Evolutionary conservation across 176 grass and related monocot genomes (phyloP), one percentile per base, ranked within the genome.

Genomic region (Aegilops bicornis): DNA sequence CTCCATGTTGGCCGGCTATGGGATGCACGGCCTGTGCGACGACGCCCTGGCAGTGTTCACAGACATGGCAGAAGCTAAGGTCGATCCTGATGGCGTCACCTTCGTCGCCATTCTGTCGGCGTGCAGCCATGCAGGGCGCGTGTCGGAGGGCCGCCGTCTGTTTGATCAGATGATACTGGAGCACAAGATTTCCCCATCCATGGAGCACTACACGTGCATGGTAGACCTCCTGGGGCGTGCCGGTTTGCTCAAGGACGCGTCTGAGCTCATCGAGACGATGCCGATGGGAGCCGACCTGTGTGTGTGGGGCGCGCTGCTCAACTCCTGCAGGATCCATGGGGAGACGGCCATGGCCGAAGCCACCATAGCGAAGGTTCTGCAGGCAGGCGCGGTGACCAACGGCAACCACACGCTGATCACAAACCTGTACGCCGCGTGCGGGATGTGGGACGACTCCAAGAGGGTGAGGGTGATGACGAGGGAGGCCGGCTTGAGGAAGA

Each of bases 201-300:
- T 80, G 86, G 90, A 95, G 67, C 93, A 92, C 32, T 95, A 92
- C 45, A 86, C 93, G 40, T 92, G 90, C 80, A 92, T 95, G 90
- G 90, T 95, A 0, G 89, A 92, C 52, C 88, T 95, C 47, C 78
- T 91, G 19, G 90, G 93, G 0, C 93, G 88, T 4, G 86, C 93
- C 0, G 93, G 93, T 3, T 65, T 95, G 83, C 84, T 95, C 29
- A 64, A 31, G 68, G 88, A 89, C 5, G 84, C 84, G 0, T 79
- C n/a, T 2, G 60, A 85, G 6, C 81, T 95, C 48, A 72, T 92
- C 9, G 48, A 78, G 33, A 76, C 32, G 32, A 95, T 92, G 90
- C 90, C 90, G 4, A 77, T 85, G 88, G 73, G 10, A 19, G 81
- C 90, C 0, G 87, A 92, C 74, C 64, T 68, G 79, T 89, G 88